Conservation (phyloP, 2,329 filamentous ascomycete species). For the Arthrobotrys megalospora region DNA sequence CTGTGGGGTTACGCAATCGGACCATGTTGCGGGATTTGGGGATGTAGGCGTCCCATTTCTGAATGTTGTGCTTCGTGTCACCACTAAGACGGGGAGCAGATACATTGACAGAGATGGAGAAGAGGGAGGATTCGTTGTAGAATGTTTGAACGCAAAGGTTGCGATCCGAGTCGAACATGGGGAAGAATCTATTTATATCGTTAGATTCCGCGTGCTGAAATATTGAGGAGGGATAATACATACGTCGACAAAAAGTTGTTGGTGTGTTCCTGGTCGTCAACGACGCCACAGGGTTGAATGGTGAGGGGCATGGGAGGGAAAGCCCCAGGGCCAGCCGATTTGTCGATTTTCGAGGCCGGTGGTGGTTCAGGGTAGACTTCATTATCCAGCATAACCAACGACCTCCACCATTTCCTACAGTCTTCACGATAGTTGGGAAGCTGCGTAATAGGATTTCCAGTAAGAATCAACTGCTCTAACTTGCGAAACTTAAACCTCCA, state of each 20-base stretch:
- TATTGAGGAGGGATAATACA: slow-evolving; percentile 23
- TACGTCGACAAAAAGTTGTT: slow-evolving; percentile 64
- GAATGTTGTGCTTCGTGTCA: slow-evolving; percentile 64
- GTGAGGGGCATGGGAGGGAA: slow-evolving; percentile 47
- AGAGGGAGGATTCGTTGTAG: slow-evolving; percentile 82
- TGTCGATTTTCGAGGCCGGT: slow-evolving; percentile 28
- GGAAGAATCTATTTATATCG: slow-evolving; percentile 73
- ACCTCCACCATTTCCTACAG: slow-evolving; percentile 85
- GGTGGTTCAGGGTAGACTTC: slow-evolving; percentile 65
- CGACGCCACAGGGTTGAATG: slow-evolving; percentile 37
- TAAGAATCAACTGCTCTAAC: slow-evolving; percentile 84
- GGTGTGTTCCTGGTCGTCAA: slow-evolving; percentile 62
- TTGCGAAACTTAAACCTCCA: slow-evolving; percentile 86
- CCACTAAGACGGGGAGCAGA: slow-evolving; percentile 70
- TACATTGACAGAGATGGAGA: slow-evolving; percentile 82
- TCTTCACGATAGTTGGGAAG: slow-evolving; percentile 77
- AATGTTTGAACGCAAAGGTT: slow-evolving; percentile 75
- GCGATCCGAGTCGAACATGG: slow-evolving; percentile 81
- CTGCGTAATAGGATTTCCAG: slow-evolving; percentile 79
- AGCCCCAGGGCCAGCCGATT: slow-evolving; percentile 38
- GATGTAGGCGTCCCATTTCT: slow-evolving; percentile 80
- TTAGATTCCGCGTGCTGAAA: background rate
- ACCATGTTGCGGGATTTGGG: slow-evolving; percentile 82
- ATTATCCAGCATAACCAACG: slow-evolving; percentile 82
- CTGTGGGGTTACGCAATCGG: slow-evolving; percentile 66